Conservation (phyloP, 306 rosid species). For the Aeschynomene evenia region DNA sequence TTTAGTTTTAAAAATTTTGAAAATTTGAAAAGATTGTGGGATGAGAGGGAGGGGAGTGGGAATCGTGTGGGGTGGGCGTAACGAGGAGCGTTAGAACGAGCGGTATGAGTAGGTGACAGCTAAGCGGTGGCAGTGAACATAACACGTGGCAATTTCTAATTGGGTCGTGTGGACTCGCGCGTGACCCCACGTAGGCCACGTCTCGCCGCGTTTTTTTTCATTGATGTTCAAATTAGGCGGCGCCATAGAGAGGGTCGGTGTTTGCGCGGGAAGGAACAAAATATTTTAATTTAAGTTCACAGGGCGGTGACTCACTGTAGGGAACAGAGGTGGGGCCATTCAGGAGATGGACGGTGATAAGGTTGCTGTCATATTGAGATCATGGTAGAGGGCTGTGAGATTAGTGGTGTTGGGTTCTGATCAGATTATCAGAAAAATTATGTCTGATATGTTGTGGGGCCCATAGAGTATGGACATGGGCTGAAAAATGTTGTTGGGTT, state of each 20-base stretch:
- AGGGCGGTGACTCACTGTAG: constrained; percentile 14
- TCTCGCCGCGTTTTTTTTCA: constrained; percentile 31
- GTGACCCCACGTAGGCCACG: constrained; percentile 6
- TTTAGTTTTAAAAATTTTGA: constrained; percentile 28
- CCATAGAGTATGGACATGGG: constrained; percentile 25
- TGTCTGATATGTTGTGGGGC: not conserved
- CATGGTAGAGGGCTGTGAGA: not conserved
- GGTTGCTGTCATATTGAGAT: not conserved
- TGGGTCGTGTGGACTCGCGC: not conserved
- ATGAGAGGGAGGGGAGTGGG: not conserved
- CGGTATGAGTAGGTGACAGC: constrained; percentile 37
- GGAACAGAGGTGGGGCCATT: constrained; percentile 13
- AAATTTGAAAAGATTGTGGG: constrained; percentile 32
- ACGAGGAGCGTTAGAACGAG: constrained; percentile 11
- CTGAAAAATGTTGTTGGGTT: not conserved
- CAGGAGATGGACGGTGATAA: not conserved
- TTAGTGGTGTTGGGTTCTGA: not conserved
- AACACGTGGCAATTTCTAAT: constrained; percentile 5
- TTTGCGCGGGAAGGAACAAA: constrained; percentile 57
- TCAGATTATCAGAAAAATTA: not conserved
- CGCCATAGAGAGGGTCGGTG: constrained; percentile 33
- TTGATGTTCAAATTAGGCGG: constrained; percentile 46
- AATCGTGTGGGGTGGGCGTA: constrained; percentile 19
- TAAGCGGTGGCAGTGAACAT: not conserved
- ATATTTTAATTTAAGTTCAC: not conserved